A percentile compares a stretch with the other conserved stretches of the same genome.
These are phyloP conservation scores for Xylariaceae sp. DNA, from an alignment of 2,329 filamentous ascomycete genomes.

Conservation along the genomic window DNA sequence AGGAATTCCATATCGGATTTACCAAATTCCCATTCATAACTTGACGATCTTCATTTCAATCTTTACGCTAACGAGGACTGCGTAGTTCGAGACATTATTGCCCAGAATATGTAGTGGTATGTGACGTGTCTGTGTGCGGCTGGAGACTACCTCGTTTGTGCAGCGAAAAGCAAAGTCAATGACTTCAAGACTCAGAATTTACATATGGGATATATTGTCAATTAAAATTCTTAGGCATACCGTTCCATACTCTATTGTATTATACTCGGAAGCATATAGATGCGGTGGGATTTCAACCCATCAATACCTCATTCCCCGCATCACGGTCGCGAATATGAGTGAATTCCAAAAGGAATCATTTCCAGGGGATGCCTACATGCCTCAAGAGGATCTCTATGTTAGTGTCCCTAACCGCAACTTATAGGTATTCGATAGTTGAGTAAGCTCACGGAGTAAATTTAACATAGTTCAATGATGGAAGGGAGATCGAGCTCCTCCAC, in stretches of 20 bases:
- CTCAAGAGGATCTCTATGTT: slow-evolving; percentile 46
- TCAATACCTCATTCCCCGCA: too few species aligned
- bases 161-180: slow-evolving; percentile 14
- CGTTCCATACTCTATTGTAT: too few species aligned
- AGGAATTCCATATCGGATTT: neutral
- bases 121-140: slow-evolving; percentile 1
- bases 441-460: neutral
- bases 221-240: slow-evolving; percentile 8
- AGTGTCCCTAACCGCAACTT: slow-evolving; percentile 4
- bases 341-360: slow-evolving; percentile 32
- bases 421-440: neutral
- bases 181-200: slow-evolving; percentile 24
- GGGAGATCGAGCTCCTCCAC: slow-evolving; percentile 73
- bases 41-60: neutral
- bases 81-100: neutral
- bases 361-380: slow-evolving; percentile 44
- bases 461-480: slow-evolving; percentile 65
- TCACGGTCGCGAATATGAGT: slow-evolving; percentile 19
- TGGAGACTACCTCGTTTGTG: neutral
- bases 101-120: neutral
- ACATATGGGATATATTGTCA: slow-evolving; percentile 10
- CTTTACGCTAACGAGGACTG: neutral
- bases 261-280: too few species aligned
- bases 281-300: too few species aligned
- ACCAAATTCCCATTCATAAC: neutral